Conservation (phyloP, 2,329 filamentous ascomycete genomes). For the Hypoxylon sp. region DNA sequence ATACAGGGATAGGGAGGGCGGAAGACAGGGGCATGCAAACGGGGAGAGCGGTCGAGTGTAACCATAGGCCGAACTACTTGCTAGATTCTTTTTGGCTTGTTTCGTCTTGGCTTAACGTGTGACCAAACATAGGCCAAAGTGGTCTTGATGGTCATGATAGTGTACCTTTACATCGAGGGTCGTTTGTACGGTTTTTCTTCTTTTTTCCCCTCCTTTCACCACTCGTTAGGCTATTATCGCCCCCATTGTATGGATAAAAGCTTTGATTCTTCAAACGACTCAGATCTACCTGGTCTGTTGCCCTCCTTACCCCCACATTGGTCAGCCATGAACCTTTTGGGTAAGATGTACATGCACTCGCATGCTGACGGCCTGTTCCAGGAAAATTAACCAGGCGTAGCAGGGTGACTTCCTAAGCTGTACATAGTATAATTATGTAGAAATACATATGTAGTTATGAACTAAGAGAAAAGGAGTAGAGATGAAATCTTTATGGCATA, state of each 20-base stretch:
- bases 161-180: conserved; percentile 20
- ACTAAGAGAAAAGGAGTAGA: conserved; percentile 22
- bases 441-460: conserved; percentile 10
- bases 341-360: conserved; percentile 17
- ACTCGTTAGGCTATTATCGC: conserved; percentile 10
- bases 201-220: conserved; percentile 14
- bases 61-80: conserved; percentile 53
- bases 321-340: conserved; percentile 9
- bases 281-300: conserved; percentile 11
- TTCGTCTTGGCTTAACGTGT: conserved; percentile 53
- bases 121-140: conserved; percentile 46
- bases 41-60: conserved; percentile 29
- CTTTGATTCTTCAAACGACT: conserved; percentile 27
- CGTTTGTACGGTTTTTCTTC: conserved; percentile 16
- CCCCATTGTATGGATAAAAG: conserved; percentile 17
- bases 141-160: conserved; percentile 22
- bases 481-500: conserved; percentile 32
- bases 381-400: conserved; percentile 26
- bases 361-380: conserved; percentile 23
- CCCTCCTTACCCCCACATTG: conserved; percentile 15
- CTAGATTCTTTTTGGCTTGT: conserved; percentile 50
- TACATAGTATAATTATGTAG: too few species aligned
- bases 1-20: conserved; percentile 46
- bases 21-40: conserved; percentile 32
- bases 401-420: conserved; percentile 30